phyloP scores from a whole-genome alignment of 176 grass and related monocot species.

The Rhynchospora pubera region DNA sequence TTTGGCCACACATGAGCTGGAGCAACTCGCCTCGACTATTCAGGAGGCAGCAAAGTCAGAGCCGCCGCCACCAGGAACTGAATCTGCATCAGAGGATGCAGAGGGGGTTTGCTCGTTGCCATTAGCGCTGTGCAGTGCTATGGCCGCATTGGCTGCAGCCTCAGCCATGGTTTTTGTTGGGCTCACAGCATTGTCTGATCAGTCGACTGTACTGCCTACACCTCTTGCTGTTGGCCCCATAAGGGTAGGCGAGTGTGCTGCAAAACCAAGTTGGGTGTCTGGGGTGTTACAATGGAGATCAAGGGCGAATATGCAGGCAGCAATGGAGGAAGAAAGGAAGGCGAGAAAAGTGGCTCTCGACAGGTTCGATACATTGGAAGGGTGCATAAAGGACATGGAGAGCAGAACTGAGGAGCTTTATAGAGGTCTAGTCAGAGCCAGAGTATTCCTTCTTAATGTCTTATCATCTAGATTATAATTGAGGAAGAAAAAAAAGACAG shows the following conservation, averaged over 20 bases:
- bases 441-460: conserved; percentile 61
- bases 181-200: conserved; percentile 22
- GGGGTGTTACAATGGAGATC: conserved; percentile 10
- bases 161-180: conserved; percentile 25
- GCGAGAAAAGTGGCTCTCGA: conserved; percentile 1
- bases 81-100: background rate
- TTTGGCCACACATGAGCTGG: conserved; percentile 33
- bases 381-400: conserved; percentile 30
- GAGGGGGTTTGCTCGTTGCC: conserved; percentile 1
- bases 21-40: conserved; percentile 26
- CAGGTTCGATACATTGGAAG: conserved; percentile 37
- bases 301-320: background rate
- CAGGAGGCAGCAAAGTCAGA: conserved; percentile 16
- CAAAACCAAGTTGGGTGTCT: background rate
- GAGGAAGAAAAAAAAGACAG: background rate
- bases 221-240: background rate
- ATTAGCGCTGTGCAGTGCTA: conserved; percentile 15
- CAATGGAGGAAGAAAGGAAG: conserved; percentile 14
- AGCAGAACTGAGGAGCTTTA: conserved; percentile 38
- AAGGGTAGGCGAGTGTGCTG: background rate
- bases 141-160: conserved; percentile 18
- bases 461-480: conserved; percentile 16
- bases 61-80: background rate
- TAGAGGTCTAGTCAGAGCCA: conserved; percentile 36
- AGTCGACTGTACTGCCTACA: background rate